Percentiles rank a stretch among this genome's conserved stretches.
These are phyloP conservation scores for Hemerocallis citrina DNA, from an alignment of 106 monocot species.

Conservation along the genomic window DNA sequence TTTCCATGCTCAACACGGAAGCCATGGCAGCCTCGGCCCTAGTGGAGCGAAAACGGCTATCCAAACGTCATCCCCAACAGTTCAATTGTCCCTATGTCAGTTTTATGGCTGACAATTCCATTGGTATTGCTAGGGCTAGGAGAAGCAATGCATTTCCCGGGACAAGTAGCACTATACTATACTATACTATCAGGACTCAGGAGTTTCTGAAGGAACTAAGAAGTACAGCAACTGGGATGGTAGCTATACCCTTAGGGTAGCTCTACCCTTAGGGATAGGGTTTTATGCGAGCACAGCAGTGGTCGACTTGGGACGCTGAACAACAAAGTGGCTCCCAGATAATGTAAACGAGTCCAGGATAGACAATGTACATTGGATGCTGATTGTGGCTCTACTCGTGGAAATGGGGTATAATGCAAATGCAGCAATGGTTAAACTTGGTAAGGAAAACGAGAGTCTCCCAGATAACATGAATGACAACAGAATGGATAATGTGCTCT, in stretches of 20 bases:
- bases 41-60: conserved; percentile 36
- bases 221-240: conserved; percentile 47
- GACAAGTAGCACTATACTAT: conserved; percentile 53
- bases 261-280: conserved; percentile 27
- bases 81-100: conserved; percentile 37
- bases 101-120: conserved; percentile 42
- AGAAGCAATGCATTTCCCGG: conserved; percentile 65
- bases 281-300: conserved; percentile 54
- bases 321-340: conserved; percentile 46
- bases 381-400: conserved; percentile 10
- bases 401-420: too few species aligned
- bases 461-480: too few species aligned
- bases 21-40: conserved; percentile 42
- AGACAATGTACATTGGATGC: conserved; percentile 53
- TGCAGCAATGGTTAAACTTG: too few species aligned
- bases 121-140: conserved; percentile 21
- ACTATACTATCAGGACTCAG: conserved; percentile 56
- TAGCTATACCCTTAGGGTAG: too few species aligned
- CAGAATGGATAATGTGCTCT: too few species aligned
- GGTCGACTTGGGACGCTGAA: conserved; percentile 16
- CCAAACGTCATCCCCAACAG: conserved; percentile 19
- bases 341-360: conserved; percentile 31
- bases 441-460: too few species aligned
- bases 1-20: conserved; percentile 40
- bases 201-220: conserved; percentile 44